Percentiles rank a stretch among this genome's conserved stretches.
phyloP scores from a whole-genome alignment of 1,139 yeast genomes.

The Pneumocystis wakefieldiae region DNA sequence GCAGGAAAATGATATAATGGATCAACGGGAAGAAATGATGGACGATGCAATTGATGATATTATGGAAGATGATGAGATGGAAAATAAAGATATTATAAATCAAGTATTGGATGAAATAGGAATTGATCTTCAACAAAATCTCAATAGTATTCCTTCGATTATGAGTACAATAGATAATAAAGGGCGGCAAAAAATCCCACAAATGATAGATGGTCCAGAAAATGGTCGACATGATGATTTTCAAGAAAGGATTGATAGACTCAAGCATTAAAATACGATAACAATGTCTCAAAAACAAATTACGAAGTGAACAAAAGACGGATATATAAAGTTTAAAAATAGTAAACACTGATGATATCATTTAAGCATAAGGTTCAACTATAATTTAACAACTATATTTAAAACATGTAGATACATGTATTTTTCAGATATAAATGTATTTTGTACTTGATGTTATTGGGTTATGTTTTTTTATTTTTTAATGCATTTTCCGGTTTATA shows the following conservation, averaged over 20 bases:
- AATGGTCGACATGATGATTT: not conserved
- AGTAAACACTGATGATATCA: not conserved
- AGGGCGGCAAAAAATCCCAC: not conserved
- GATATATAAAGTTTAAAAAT: not conserved
- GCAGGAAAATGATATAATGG: conserved; percentile 88
- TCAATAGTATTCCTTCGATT: conserved; percentile 12
- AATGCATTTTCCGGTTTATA: too few relatives aligned
- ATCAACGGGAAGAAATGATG: conserved; percentile 96
- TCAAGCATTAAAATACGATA: not conserved
- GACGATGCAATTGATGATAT: conserved; percentile 89
- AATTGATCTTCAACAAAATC: conserved; percentile 52
- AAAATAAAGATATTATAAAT: conserved; percentile 80
- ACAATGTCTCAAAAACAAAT: not conserved
- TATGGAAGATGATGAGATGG: conserved; percentile 41
- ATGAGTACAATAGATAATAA: not conserved
- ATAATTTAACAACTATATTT: too few relatives aligned
- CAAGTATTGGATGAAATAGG: conserved; percentile 94
- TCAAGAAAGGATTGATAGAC: not conserved
- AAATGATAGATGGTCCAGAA: not conserved
- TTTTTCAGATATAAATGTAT: too few relatives aligned
- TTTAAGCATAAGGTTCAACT: not conserved
- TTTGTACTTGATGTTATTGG: too few relatives aligned
- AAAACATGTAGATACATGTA: too few relatives aligned
- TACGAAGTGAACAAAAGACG: not conserved
- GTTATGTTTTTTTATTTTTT: too few relatives aligned